phyloP scores from a whole-genome alignment of 225 moss, liverwort and hornwort genomes.

The Marchantia polymorpha region DNA sequence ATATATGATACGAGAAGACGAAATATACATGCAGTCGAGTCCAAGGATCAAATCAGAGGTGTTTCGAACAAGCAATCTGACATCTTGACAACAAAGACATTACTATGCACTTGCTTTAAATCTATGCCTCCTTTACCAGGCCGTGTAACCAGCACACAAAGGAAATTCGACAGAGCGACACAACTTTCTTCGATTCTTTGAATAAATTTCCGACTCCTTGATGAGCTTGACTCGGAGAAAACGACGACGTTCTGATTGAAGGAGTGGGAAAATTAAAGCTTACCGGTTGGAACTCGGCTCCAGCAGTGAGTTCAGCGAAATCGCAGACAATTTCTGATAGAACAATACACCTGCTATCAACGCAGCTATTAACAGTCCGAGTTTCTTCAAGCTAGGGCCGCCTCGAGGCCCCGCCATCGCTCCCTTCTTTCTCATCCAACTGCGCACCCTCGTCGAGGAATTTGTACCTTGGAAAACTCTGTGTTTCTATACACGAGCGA shows the following conservation, averaged over 20 bases:
- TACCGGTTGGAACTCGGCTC: conserved; percentile 32
- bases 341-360: conserved; percentile 27
- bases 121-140: no score
- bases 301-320: conserved; percentile 30
- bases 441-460: neutral
- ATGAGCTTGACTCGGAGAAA: neutral
- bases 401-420: conserved; percentile 30
- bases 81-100: no score
- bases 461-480: neutral
- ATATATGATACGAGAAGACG: no score
- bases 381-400: conserved; percentile 37
- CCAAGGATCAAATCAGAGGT: no score
- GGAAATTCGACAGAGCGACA: no score
- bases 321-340: conserved; percentile 30
- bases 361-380: conserved; percentile 18
- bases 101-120: no score
- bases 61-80: no score
- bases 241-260: neutral
- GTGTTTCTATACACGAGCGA: neutral
- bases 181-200: no score
- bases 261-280: neutral
- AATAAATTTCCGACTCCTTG: no score
- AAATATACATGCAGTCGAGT: no score
- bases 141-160: no score
- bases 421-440: conserved; percentile 14